A percentile compares a stretch with the other conserved stretches of the same genome.
phyloP scores from a whole-genome alignment of 163 green algal species.

The Volvox carteri region DNA sequence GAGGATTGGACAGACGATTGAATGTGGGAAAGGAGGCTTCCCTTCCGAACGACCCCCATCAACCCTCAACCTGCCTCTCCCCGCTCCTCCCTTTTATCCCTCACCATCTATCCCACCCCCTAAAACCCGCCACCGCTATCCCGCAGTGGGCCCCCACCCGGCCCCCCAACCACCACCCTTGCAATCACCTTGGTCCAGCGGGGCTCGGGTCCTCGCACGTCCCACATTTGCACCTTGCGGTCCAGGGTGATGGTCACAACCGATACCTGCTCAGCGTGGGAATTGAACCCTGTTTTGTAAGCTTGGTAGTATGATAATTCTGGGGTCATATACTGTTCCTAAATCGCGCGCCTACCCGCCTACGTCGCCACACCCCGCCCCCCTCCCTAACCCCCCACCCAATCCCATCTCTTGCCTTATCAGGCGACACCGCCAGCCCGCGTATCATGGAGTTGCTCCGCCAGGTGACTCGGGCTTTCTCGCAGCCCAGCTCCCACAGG shows the following conservation, averaged over 20 bases:
- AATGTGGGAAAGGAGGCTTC: too few relatives aligned
- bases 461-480: constrained; percentile 32
- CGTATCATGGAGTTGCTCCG: constrained; percentile 27
- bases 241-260: constrained; percentile 64
- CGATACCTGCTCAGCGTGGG: constrained; percentile 63
- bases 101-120: too few relatives aligned
- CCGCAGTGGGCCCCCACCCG: too few relatives aligned
- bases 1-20: neutral
- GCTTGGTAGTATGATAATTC: too few relatives aligned
- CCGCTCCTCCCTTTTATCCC: too few relatives aligned
- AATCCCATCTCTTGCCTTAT: constrained; percentile 44
- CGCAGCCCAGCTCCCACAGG: constrained; percentile 58
- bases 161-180: too few relatives aligned
- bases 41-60: too few relatives aligned
- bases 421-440: constrained; percentile 55
- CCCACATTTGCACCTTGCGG: constrained; percentile 63
- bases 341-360: neutral
- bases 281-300: too few relatives aligned
- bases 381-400: neutral
- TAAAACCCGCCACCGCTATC: too few relatives aligned
- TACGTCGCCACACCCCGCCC: neutral
- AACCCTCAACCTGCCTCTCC: neutral
- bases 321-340: too few relatives aligned
- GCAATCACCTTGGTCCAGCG: constrained; percentile 47
- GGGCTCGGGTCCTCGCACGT: constrained; percentile 60